Percentiles rank a stretch among this genome's conserved stretches.
Conservation (phyloP, 1,284 basidiomycete genomes). For the Macrocystidia cucumis region DNA sequence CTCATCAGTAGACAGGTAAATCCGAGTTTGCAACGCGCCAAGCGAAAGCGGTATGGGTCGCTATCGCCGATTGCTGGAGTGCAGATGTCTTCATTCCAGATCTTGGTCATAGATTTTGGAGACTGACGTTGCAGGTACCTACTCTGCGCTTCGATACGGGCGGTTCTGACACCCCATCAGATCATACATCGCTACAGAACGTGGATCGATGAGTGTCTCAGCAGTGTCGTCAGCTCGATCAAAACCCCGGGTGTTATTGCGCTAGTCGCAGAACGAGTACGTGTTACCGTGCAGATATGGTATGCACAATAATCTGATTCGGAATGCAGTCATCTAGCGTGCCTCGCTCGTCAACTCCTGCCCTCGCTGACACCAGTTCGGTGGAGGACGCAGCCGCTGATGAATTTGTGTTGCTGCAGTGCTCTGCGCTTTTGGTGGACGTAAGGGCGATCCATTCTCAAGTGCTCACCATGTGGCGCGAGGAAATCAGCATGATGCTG, state of each 20-base stretch:
- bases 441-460: constrained; percentile 47
- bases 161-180: constrained; percentile 26
- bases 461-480: constrained; percentile 49
- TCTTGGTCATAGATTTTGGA: constrained; percentile 81
- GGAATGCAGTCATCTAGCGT: constrained; percentile 8
- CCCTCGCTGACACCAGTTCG: constrained; percentile 35
- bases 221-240: constrained; percentile 8
- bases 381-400: constrained; percentile 52
- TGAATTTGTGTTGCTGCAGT: constrained; percentile 53
- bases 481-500: constrained; percentile 59
- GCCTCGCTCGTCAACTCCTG: constrained; percentile 41
- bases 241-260: constrained; percentile 9
- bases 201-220: constrained; percentile 54
- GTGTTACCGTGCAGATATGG: neutral
- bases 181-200: constrained; percentile 71
- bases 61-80: constrained; percentile 78
- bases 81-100: constrained; percentile 79
- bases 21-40: constrained; percentile 51
- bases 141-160: constrained; percentile 1
- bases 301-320: neutral
- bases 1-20: constrained; percentile 14
- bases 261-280: constrained; percentile 16
- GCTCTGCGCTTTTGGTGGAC: constrained; percentile 58
- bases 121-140: constrained; percentile 74
- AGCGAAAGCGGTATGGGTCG: constrained; percentile 62